phyloP scores from a whole-genome alignment of 140 eudicot species.

The Oenanthe javanica region DNA sequence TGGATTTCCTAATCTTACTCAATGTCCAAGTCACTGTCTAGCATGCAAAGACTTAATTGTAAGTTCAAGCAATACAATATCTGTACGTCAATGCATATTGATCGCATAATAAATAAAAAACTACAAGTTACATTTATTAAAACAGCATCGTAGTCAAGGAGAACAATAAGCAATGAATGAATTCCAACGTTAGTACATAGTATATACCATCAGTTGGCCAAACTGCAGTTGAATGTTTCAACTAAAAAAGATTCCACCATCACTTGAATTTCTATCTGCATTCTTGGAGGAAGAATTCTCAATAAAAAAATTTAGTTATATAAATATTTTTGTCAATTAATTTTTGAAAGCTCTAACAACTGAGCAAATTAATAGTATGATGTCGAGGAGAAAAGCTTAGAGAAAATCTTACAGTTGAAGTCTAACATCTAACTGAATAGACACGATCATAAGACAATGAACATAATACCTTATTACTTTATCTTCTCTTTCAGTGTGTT shows the following conservation, averaged over 20 bases:
- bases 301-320: background rate
- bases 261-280: constrained; percentile 1
- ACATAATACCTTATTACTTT: background rate
- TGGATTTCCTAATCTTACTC: background rate
- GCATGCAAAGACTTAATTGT: background rate
- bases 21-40: too few relatives aligned
- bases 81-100: background rate
- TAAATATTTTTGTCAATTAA: background rate
- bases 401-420: background rate
- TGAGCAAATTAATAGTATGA: background rate
- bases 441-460: background rate
- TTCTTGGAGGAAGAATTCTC: background rate
- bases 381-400: background rate
- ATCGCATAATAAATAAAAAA: background rate
- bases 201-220: background rate
- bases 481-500: background rate
- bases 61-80: background rate
- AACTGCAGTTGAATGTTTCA: constrained; percentile 4
- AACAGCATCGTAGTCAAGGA: background rate
- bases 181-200: background rate
- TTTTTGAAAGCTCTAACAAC: background rate
- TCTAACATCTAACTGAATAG: background rate
- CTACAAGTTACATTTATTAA: background rate
- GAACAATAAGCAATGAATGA: background rate
- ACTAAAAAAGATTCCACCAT: background rate